Base-by-base conservation (phyloP, 768 basidiomycete genomes). In the Mycena pura region DNA sequence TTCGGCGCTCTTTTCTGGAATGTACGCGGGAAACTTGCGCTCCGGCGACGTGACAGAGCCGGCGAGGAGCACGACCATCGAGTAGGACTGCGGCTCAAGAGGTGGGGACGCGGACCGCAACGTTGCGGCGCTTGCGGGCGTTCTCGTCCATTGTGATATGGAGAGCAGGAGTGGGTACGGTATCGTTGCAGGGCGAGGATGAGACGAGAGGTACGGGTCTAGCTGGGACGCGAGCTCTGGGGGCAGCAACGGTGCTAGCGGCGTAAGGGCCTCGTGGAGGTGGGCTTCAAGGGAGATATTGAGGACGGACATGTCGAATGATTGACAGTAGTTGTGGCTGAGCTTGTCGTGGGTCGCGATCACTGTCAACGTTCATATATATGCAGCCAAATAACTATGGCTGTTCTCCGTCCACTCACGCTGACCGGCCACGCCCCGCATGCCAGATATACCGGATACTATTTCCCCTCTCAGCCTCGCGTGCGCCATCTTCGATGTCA, bases 41-140 rank as follows among this genome's bases (percentile, higher is more conserved):
- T 90, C 86, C 21, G 92, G 92, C 6, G 91, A 91, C n/a, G 92
- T 88, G 41, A 81, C 84, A 6, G 88, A 82, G 34, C 92, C 92
- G 15, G 93, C 91, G 6, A 95, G 84, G 32, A 95, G 78, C 19
- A 91, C 77, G 36, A 92, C 76, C 86, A 92, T 92, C 6, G 81
- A 76, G 70, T 91, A 93, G 14, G 82, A 77, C 21, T 76, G 74
- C 5, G 85, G 76, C 57, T 86, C 74, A 45, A 92, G 76, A 2
- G n/a, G n/a, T n/a, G n/a, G n/a, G n/a, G 78, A 73, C 10, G 80
- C 80, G 6, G 76, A 75, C 32, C 71, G 67, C 50, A 85, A 77
- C 47, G 71, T 66, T 13, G 69, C 63, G 32, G 65, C 69, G 7
- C 86, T 90, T 44, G 75, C 73, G 5, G 76, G 66, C 27, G 89